phyloP scores from a whole-genome alignment of 1,284 basidiomycete genomes.

The Cutaneotrichosporon cutaneum region DNA sequence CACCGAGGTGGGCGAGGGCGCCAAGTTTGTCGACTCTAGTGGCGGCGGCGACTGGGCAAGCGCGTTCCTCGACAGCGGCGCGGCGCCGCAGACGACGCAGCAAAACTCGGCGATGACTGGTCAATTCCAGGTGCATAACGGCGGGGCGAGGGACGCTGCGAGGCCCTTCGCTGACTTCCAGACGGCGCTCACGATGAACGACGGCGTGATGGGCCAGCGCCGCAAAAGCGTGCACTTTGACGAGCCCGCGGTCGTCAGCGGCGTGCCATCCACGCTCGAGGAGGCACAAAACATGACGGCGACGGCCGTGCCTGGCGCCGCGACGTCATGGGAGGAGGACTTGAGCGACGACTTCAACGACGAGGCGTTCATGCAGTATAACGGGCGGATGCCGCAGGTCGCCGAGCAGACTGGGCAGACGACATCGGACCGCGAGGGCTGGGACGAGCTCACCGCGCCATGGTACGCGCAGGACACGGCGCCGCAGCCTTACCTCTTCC shows the following conservation, averaged over 20 bases:
- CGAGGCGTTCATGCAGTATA: conserved; percentile 41
- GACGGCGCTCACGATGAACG: conserved; percentile 34
- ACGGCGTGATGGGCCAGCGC: conserved; percentile 15
- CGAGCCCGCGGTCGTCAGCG: conserved; percentile 23
- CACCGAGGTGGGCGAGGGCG: conserved; percentile 46
- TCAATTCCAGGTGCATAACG: conserved; percentile 3
- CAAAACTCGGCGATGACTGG: conserved; percentile 37
- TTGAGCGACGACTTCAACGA: conserved; percentile 39
- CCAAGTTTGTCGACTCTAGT: conserved; percentile 44
- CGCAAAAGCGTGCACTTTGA: conserved; percentile 54
- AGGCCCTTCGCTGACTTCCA: conserved; percentile 27
- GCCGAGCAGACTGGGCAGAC: conserved; percentile 27
- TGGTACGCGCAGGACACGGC: conserved; percentile 75
- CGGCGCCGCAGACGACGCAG: conserved; percentile 1
- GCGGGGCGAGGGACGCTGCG: not conserved
- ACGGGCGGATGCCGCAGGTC: conserved; percentile 25
- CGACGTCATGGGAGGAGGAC: conserved; percentile 49
- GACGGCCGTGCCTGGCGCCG: conserved; percentile 44
- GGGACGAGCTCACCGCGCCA: conserved; percentile 69
- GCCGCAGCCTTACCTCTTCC: conserved; percentile 66
- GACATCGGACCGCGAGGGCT: conserved; percentile 39
- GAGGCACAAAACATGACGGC: conserved; percentile 53
- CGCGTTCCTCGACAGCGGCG: conserved; percentile 5
- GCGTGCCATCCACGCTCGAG: conserved; percentile 43
- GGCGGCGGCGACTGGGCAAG: conserved; percentile 29